Base-by-base conservation (phyloP, 2,329 filamentous ascomycete genomes). In the Clarireedia monteithiana region DNA sequence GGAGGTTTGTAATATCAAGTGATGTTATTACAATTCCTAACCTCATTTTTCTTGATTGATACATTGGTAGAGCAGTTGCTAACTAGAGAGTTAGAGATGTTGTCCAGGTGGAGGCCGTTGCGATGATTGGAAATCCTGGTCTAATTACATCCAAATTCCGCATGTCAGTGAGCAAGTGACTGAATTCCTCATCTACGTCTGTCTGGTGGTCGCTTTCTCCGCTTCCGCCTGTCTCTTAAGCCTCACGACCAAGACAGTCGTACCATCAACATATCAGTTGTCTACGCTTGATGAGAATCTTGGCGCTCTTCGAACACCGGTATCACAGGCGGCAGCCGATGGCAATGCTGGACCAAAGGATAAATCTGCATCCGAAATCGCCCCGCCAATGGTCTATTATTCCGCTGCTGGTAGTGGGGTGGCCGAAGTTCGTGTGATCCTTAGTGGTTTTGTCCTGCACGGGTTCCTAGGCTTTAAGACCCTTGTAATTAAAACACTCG, bases 401-500 rank as follows among this genome's bases (percentile, higher is more conserved):
- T 91, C 94, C 6, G 94, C 92, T 57, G 92, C 92, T 44, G 94
- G 94, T 49, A 96, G 91, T 72, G 94, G 94, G 64, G 94, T 99
- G 12, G 94, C 94, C 6, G 94, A 99, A 73, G 92, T 97, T 55
- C 91, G 94, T 62, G 94, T 97, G 58, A 97, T 97, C 57, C 81
- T 97, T n/a, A 96, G 91, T 66, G 94, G 94, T 5, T 99, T 97
- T 67, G 92, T 99, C 55, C 76, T 99, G 55, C 94, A 97, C 75
- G 92, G 94, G 1, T 97, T 97, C 68, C 80, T 99, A 6, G 94
- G 94, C 64, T 71, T 95, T 40, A 88, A 87, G 67, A 97, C 94
- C 0, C 77, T 99, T 30, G 71, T 92, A 5, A 81, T 95, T 72
- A 99, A 99, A 70, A 88, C 89, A 0, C 66, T 88, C 15, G 91